A percentile compares a stretch with the other conserved stretches of the same genome.
Evolutionary conservation across 2,329 filamentous ascomycete species (phyloP).

Genomic region (Colletotrichum viniferum): DNA sequence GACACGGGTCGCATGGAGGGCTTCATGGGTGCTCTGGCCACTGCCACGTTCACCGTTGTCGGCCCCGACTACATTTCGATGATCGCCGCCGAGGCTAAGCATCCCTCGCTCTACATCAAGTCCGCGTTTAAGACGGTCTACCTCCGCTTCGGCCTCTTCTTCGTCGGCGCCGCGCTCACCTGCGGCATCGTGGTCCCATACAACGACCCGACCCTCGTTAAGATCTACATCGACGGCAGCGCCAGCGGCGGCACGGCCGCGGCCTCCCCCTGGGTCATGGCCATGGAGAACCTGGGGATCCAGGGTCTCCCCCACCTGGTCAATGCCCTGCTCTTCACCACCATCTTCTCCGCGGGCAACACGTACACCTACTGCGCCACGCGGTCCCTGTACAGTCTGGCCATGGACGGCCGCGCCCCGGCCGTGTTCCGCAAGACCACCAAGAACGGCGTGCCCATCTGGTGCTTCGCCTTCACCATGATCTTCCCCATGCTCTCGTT

Average conservation of each 20-base stretch:
- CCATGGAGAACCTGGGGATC: constrained; percentile 65
- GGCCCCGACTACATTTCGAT: constrained; percentile 70
- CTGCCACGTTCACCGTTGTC: constrained; percentile 67
- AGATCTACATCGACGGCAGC: constrained; percentile 60
- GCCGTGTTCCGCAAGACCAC: constrained; percentile 31
- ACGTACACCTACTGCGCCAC: constrained; percentile 60
- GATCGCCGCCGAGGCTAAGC: constrained; percentile 68
- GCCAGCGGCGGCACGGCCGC: constrained; percentile 42
- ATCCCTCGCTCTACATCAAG: constrained; percentile 65
- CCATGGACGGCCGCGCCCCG: constrained; percentile 57
- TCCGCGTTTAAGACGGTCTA: constrained; percentile 63
- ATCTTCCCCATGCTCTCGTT: constrained; percentile 12
- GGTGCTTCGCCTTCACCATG: constrained; percentile 20
- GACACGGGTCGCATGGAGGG: constrained; percentile 71
- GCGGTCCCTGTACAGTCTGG: constrained; percentile 60
- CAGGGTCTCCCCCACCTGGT: constrained; percentile 66
- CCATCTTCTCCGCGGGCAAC: constrained; percentile 67
- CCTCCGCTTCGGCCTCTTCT: constrained; percentile 61
- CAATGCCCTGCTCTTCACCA: constrained; percentile 61
- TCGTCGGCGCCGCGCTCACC: constrained; percentile 64
- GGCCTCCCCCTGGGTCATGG: constrained; percentile 67
- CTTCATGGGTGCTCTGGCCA: constrained; percentile 71
- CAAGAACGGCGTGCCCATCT: constrained; percentile 34
- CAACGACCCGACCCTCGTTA: constrained; percentile 61
- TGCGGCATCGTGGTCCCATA: constrained; percentile 71